These are phyloP conservation scores for Sporothrix protearum DNA, from an alignment of 2,329 filamentous ascomycete genomes.

Conservation along the genomic window DNA sequence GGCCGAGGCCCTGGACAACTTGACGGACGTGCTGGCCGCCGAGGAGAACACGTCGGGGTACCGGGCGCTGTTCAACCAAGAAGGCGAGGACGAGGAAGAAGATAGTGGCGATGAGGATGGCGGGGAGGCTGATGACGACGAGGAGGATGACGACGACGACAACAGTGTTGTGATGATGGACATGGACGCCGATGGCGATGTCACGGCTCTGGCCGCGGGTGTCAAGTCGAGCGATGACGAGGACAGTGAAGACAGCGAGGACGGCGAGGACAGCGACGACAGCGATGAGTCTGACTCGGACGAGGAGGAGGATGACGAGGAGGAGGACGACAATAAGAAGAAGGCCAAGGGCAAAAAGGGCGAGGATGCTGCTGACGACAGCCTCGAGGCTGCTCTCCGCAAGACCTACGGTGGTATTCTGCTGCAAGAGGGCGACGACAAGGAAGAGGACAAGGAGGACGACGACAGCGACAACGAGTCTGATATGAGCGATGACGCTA, in stretches of 20 bases:
- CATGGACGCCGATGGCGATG: constrained; percentile 42
- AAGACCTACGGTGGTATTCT: constrained; percentile 48
- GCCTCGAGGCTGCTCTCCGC: constrained; percentile 70
- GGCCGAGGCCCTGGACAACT: constrained; percentile 63
- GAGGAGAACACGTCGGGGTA: constrained; percentile 82
- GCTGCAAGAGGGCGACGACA: constrained; percentile 58
- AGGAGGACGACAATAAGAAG: background rate
- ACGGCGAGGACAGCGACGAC: constrained; percentile 35
- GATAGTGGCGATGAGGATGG: constrained; percentile 45
- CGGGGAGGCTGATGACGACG: constrained; percentile 47
- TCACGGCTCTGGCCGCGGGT: constrained; percentile 40
- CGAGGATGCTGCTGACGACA: background rate
- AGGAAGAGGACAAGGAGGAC: constrained; percentile 45
- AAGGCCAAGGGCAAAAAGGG: constrained; percentile 36
- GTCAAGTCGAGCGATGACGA: constrained; percentile 42
- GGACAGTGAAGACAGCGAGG: constrained; percentile 35
- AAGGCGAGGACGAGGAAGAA: constrained; percentile 42
- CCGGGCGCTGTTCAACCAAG: constrained; percentile 72
- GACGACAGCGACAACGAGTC: constrained; percentile 60
- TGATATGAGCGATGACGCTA: constrained; percentile 94
- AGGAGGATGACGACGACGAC: constrained; percentile 43
- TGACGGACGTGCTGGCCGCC: constrained; percentile 66
- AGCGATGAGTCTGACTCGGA: constrained; percentile 41
- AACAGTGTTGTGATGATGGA: constrained; percentile 42
- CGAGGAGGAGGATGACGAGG: constrained; percentile 30